Percentiles rank a stretch among this genome's conserved stretches.
Evolutionary conservation across 2,329 filamentous ascomycete species (phyloP).

Genomic region (Periconia sp.): DNA sequence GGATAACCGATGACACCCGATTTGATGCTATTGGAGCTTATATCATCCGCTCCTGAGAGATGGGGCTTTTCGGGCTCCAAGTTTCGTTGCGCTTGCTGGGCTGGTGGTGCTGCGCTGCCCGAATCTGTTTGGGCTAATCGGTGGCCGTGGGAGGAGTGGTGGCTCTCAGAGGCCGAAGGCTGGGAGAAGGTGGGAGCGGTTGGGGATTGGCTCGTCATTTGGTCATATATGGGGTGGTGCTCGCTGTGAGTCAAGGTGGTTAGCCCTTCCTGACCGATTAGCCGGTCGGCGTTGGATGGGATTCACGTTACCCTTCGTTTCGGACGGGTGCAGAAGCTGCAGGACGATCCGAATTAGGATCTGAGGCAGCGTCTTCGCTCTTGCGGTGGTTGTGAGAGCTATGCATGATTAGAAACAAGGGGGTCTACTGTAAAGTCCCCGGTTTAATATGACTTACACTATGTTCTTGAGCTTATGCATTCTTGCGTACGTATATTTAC

Average conservation of each 20-base stretch:
- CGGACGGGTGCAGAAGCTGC: background rate
- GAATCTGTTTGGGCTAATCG: background rate
- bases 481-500: slow-evolving; percentile 37
- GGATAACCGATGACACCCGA: slow-evolving; percentile 43
- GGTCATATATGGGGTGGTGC: slow-evolving; percentile 33
- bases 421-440: background rate
- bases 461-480: slow-evolving; percentile 52
- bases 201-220: slow-evolving; percentile 21
- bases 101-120: background rate
- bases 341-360: background rate
- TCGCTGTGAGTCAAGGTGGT: slow-evolving; percentile 6
- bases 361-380: slow-evolving; percentile 15
- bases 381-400: slow-evolving; percentile 35
- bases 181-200: slow-evolving; percentile 8
- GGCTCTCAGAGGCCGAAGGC: slow-evolving; percentile 10
- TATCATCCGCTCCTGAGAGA: slow-evolving; percentile 3
- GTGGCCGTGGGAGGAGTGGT: background rate
- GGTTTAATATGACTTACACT: slow-evolving; percentile 33
- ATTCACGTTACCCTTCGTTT: slow-evolving; percentile 5
- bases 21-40: slow-evolving; percentile 43
- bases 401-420: background rate
- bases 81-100: slow-evolving; percentile 7
- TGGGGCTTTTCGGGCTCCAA: slow-evolving; percentile 20
- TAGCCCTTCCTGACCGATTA: background rate
- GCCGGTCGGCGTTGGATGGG: background rate